A percentile compares a stretch with the other conserved stretches of the same genome.
Evolutionary conservation across 1,284 basidiomycete genomes (phyloP).

Genomic region (Takashimella koratensis): DNA sequence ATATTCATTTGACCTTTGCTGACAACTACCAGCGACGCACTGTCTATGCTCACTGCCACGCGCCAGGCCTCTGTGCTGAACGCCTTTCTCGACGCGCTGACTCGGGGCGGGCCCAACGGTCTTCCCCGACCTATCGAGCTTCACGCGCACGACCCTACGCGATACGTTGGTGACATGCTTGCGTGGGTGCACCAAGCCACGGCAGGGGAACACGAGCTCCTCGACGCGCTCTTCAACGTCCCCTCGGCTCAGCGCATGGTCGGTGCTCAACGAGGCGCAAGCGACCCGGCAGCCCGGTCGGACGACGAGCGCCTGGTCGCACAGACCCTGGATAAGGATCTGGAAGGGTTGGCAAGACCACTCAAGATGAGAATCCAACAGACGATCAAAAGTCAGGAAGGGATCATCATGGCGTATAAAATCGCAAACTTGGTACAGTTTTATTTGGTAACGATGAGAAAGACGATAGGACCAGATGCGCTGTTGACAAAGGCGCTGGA

Average conservation of each 20-base stretch:
- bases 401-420: slow-evolving; percentile 83
- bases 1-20: too few relatives aligned
- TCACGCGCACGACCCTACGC: slow-evolving; percentile 92
- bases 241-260: slow-evolving; percentile 70
- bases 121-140: slow-evolving; percentile 91
- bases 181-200: slow-evolving; percentile 98
- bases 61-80: slow-evolving; percentile 74
- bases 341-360: slow-evolving; percentile 81
- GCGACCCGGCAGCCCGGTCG: slow-evolving; percentile 43
- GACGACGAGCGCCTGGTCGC: slow-evolving; percentile 76
- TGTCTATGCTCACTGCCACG: slow-evolving; percentile 71
- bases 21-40: slow-evolving; percentile 67
- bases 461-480: slow-evolving; percentile 80
- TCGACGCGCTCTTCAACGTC: slow-evolving; percentile 76
- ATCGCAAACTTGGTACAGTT: slow-evolving; percentile 93
- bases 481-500: slow-evolving; percentile 69
- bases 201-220: slow-evolving; percentile 87
- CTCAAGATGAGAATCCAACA: slow-evolving; percentile 84
- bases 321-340: slow-evolving; percentile 74
- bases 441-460: slow-evolving; percentile 85
- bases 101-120: slow-evolving; percentile 80
- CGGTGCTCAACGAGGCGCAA: slow-evolving; percentile 56
- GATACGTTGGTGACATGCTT: slow-evolving; percentile 97
- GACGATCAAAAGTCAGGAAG: slow-evolving; percentile 87
- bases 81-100: slow-evolving; percentile 81